Evolutionary conservation across 2,329 filamentous ascomycete genomes (phyloP).

Genomic region (Cercospora sojina): DNA sequence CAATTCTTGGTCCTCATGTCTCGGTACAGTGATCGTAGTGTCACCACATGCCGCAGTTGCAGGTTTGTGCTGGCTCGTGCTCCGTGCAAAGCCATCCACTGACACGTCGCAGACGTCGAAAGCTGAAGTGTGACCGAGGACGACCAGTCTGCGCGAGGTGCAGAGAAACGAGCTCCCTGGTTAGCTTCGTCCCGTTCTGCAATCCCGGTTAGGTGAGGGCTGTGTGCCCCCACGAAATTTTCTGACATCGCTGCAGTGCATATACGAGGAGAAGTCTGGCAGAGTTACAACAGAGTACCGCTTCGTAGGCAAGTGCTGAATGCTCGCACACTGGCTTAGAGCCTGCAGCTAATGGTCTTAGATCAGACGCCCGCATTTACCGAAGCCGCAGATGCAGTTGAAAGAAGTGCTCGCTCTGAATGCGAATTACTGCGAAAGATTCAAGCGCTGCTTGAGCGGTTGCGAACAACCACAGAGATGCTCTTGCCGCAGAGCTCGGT

Average conservation of each 20-base stretch:
- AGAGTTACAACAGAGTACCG: constrained; percentile 16
- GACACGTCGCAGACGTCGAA: constrained; percentile 17
- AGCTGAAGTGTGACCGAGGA: constrained; percentile 21
- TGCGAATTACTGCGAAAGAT: constrained; percentile 14
- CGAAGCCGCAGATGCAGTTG: not conserved
- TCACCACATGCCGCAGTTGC: constrained; percentile 24
- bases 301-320: constrained; percentile 21
- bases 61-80: constrained; percentile 10
- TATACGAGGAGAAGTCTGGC: constrained; percentile 21
- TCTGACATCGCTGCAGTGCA: constrained; percentile 14
- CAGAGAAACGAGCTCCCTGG: constrained; percentile 20
- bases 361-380: not conserved
- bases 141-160: constrained; percentile 22
- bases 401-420: not conserved
- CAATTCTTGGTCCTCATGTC: not conserved
- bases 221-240: not conserved
- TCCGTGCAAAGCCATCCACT: not conserved
- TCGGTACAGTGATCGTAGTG: constrained; percentile 18
- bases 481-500: not conserved
- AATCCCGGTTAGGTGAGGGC: not conserved
- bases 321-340: not conserved
- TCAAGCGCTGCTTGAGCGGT: constrained; percentile 15
- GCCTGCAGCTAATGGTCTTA: not conserved
- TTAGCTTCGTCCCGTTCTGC: constrained; percentile 8
- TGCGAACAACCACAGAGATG: constrained; percentile 14